These are phyloP conservation scores for Speleostelium caveatum DNA, from an alignment of 78 protist genomes.

Conservation along the genomic window DNA sequence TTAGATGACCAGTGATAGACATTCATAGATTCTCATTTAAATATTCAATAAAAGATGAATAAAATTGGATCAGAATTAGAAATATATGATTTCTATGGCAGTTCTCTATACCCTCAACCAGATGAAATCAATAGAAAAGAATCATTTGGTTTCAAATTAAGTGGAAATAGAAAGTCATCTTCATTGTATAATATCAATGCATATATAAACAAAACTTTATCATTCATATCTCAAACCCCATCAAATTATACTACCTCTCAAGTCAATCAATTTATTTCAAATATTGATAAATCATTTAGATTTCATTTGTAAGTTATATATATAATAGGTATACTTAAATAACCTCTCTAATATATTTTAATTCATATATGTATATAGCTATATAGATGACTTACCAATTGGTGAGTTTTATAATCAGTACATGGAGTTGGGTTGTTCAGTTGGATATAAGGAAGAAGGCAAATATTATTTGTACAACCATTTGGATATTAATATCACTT, in stretches of 20 bases:
- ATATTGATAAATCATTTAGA: constrained; percentile 43
- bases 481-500: background rate
- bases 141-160: constrained; percentile 24
- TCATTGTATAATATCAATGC: constrained; percentile 2
- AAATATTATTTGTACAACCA: constrained; percentile 30
- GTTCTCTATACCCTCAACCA: constrained; percentile 10
- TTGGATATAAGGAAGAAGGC: background rate
- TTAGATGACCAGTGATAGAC: no score
- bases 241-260: background rate
- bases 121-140: background rate
- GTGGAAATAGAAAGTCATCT: constrained; percentile 34
- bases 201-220: background rate
- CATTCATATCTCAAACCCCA: background rate
- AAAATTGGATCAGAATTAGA: background rate
- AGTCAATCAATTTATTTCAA: constrained; percentile 4
- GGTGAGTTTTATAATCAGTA: constrained; percentile 2
- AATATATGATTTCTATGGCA: background rate
- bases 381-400: constrained; percentile 60
- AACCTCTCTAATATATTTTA: background rate
- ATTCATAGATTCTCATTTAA: no score
- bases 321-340: background rate
- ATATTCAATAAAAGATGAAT: background rate
- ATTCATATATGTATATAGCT: background rate
- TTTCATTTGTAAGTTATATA: constrained; percentile 19
- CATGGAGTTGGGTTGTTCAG: constrained; percentile 21